Evolutionary conservation across 345 rosid genomes (phyloP), one percentile per base, ranked within the genome.

Genomic region (Camelina neglecta): DNA sequence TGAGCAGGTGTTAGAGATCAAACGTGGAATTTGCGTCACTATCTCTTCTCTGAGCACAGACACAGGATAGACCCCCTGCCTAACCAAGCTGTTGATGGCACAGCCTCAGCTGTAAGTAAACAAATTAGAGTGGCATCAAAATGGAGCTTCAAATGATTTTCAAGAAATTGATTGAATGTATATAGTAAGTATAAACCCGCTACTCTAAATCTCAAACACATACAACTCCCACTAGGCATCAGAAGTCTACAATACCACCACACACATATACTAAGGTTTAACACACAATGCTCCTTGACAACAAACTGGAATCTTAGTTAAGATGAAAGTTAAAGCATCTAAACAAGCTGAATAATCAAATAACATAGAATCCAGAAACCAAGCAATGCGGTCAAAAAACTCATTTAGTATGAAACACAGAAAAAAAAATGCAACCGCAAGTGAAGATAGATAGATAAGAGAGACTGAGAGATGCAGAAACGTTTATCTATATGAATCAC

Each of bases 61-160:
- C 99, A 69, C 99, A 95, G 39, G 99, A 95, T 79, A 95, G 96
- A 73, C 23, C 99, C 99, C 74, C 94, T 82, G 23, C 97, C 99
- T 68, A 92, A 85, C 97, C 97, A 92, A 55, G 99, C 99, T 78
- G 98, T 91, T 65, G 98, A 94, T 85, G 97, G 96, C 71, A 89
- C 98, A 81, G 83, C 98, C 84, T 94, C 98, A 77, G 91, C 98
- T 87, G 89, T 65, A 86, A 33, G 36, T 5, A 33, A 33, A 75
- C 81, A 86, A 77, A 75, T 84, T 13, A 41, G 23, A 71, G 31
- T 44, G 41, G 11, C 20, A 69, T 45, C 21, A 58, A 13, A 24
- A 8, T 18, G 33, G 24, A 65, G 56, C 33, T 69, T 53, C 58
- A 44, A 24, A 23, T n/a, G 20, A 39, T 21, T 21, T 21, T 21